A percentile compares a stretch with the other conserved stretches of the same genome.
These are phyloP conservation scores for Microdochium nivale DNA, from an alignment of 2,329 filamentous ascomycete species.

Conservation along the genomic window DNA sequence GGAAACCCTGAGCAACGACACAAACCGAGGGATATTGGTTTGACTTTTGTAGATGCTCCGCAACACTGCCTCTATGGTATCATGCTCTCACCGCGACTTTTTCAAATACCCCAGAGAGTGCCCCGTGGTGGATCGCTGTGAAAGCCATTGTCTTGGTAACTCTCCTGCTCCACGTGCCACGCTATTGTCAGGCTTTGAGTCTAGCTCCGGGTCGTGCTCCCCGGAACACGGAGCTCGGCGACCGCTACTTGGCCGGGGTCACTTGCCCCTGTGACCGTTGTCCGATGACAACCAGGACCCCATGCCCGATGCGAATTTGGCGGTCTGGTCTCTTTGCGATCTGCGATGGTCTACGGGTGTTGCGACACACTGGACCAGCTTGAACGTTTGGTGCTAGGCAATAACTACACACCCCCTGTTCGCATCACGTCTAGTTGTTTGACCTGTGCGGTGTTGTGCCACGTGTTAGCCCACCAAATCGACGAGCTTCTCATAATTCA, in stretches of 20 bases:
- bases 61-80: neutral
- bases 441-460: no score
- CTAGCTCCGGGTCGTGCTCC: neutral
- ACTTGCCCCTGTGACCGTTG: neutral
- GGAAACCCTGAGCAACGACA: no score
- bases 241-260: neutral
- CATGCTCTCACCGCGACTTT: neutral
- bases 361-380: no score
- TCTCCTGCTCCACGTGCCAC: neutral
- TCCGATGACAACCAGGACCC: neutral
- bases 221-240: neutral
- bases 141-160: neutral
- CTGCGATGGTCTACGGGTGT: neutral
- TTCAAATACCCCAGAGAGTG: neutral
- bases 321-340: neutral
- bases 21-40: no score
- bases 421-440: no score
- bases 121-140: neutral
- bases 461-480: no score
- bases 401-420: no score
- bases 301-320: neutral
- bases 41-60: neutral
- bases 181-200: neutral
- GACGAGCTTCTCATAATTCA: no score
- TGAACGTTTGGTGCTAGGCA: no score